A percentile compares a stretch with the other conserved stretches of the same genome.
phyloP scores from a whole-genome alignment of 352 stramenopile genomes.

The Aphanomyces euteiches region DNA sequence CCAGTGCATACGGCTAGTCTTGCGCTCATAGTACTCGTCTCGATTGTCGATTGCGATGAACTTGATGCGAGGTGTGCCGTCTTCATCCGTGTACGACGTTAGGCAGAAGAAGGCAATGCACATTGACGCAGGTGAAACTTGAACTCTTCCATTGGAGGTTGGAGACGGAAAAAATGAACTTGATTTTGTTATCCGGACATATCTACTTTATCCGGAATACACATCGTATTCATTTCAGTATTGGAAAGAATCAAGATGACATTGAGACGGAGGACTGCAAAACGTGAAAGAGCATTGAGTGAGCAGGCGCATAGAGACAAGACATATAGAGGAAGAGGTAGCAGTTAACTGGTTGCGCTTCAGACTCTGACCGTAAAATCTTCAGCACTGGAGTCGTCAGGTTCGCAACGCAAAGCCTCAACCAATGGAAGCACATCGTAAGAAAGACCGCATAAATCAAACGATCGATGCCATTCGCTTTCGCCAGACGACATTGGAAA shows the following conservation, averaged over 20 bases:
- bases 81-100: slow-evolving; percentile 2
- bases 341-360: not conserved
- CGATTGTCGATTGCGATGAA: slow-evolving; percentile 26
- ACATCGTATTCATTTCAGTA: no score
- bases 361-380: no score
- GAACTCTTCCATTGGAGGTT: not conserved
- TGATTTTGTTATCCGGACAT: not conserved
- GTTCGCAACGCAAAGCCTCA: no score
- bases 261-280: not conserved
- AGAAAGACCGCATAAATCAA: no score
- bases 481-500: no score
- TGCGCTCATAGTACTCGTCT: slow-evolving; percentile 21
- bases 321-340: not conserved
- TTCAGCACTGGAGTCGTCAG: no score
- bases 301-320: not conserved
- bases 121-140: not conserved
- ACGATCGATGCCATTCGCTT: no score
- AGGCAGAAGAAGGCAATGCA: slow-evolving; percentile 28
- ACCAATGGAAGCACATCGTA: no score
- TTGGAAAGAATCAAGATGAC: slow-evolving; percentile 3
- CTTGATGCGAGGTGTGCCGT: slow-evolving; percentile 7
- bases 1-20: slow-evolving; percentile 11
- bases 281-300: not conserved
- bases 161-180: not conserved
- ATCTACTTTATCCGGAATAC: slow-evolving; percentile 5